phyloP scores from a whole-genome alignment of 768 basidiomycete genomes.

The Lactifluus volemus region DNA sequence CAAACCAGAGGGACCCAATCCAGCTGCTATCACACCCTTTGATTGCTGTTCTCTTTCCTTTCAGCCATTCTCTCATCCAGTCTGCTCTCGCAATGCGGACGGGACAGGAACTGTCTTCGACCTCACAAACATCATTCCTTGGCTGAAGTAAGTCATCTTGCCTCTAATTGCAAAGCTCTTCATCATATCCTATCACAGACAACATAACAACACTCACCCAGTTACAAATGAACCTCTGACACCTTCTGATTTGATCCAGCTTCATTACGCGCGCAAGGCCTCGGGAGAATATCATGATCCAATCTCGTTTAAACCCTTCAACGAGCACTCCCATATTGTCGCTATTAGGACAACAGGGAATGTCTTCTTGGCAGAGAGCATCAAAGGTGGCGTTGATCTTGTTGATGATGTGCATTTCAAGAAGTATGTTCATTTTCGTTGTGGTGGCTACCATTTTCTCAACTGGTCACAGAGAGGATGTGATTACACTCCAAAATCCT shows the following conservation, averaged over 20 bases:
- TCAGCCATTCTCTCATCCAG: constrained; percentile 83
- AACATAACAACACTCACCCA: constrained; percentile 75
- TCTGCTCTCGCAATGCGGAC: constrained; percentile 76
- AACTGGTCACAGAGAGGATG: constrained; percentile 51
- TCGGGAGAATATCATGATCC: constrained; percentile 91
- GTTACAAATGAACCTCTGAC: constrained; percentile 63
- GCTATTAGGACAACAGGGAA: constrained; percentile 87
- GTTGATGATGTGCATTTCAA: constrained; percentile 78
- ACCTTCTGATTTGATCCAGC: constrained; percentile 67
- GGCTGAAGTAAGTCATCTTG: constrained; percentile 64
- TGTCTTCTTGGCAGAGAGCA: constrained; percentile 86
- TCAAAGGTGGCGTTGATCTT: constrained; percentile 81
- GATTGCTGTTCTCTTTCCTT: constrained; percentile 91
- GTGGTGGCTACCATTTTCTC: constrained; percentile 4
- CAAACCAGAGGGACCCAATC: constrained; percentile 59
- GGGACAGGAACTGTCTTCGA: constrained; percentile 81
- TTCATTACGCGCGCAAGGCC: constrained; percentile 76
- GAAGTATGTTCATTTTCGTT: constrained; percentile 40
- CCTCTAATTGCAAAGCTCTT: not conserved
- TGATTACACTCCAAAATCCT: constrained; percentile 91
- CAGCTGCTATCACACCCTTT: constrained; percentile 62
- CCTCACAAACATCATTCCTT: constrained; percentile 86
- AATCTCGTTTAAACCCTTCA: constrained; percentile 96
- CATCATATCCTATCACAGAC: constrained; percentile 34
- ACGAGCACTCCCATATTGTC: constrained; percentile 90